A percentile compares a stretch with the other conserved stretches of the same genome.
Conservation (phyloP, 2,329 filamentous ascomycete genomes). For the Sporothrix dimorphospora region DNA sequence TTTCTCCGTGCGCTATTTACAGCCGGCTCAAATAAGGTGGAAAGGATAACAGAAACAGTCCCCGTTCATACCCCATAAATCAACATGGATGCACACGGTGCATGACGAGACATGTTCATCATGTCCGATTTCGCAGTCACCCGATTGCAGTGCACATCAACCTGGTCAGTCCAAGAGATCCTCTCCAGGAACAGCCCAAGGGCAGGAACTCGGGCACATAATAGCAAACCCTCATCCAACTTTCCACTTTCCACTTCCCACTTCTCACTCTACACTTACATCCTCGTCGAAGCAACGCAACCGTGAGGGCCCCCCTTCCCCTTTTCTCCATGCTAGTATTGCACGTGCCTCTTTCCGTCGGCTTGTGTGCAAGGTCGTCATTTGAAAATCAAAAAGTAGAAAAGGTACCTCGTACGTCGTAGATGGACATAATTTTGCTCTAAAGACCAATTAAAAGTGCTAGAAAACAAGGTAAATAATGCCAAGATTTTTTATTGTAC, state of each 20-base stretch:
- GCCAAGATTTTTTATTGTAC: conserved; percentile 8
- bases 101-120: not conserved
- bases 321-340: not conserved
- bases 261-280: not conserved
- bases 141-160: too few species aligned
- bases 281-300: not conserved
- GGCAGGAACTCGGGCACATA: not conserved
- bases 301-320: not conserved
- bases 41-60: not conserved
- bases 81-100: not conserved
- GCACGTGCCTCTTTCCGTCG: not conserved
- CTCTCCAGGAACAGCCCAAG: not conserved
- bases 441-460: not conserved
- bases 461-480: conserved; percentile 6
- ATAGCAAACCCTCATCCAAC: not conserved
- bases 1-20: not conserved
- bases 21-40: not conserved
- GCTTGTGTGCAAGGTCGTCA: not conserved
- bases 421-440: not conserved
- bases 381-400: not conserved
- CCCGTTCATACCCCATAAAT: not conserved
- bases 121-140: not conserved
- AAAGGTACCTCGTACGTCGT: not conserved
- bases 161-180: not conserved
- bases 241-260: not conserved